phyloP scores from a whole-genome alignment of 2,329 filamentous ascomycete genomes.

The Aaosphaeria arxii region DNA sequence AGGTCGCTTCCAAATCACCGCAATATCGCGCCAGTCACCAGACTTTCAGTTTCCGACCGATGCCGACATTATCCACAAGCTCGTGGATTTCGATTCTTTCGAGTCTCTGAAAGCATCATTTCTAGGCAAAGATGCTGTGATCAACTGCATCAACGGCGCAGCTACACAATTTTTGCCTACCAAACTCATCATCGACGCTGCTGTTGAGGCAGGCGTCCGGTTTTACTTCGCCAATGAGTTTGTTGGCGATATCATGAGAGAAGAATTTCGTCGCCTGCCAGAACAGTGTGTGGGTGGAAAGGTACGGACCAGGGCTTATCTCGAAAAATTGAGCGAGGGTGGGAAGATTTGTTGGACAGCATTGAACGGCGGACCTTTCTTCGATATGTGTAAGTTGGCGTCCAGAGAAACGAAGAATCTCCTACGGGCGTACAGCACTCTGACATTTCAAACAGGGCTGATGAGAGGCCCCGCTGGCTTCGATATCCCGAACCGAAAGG shows the following conservation, averaged over 20 bases:
- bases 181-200: slow-evolving; percentile 37
- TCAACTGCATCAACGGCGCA: slow-evolving; percentile 48
- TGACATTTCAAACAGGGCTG: slow-evolving; percentile 21
- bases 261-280: slow-evolving; percentile 24
- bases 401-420: too few species aligned
- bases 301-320: slow-evolving; percentile 19
- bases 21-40: slow-evolving; percentile 24
- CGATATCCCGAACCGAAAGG: slow-evolving; percentile 21
- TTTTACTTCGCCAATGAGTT: slow-evolving; percentile 36
- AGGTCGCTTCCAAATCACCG: slow-evolving; percentile 22
- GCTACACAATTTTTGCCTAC: slow-evolving; percentile 44
- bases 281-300: slow-evolving; percentile 25
- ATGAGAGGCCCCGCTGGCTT: slow-evolving; percentile 36
- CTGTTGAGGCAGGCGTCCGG: slow-evolving; percentile 28
- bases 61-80: slow-evolving; percentile 14
- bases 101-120: slow-evolving; percentile 41
- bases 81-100: slow-evolving; percentile 22
- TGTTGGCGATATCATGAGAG: slow-evolving; percentile 21
- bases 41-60: slow-evolving; percentile 11
- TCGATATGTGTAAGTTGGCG: slow-evolving; percentile 35
- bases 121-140: slow-evolving; percentile 54
- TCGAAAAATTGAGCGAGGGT: slow-evolving; percentile 18
- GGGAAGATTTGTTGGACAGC: slow-evolving; percentile 27
- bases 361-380: slow-evolving; percentile 35
- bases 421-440: background rate